These are phyloP conservation scores for Pseudogymnoascus sp. DNA, from an alignment of 2,329 filamentous ascomycete genomes.

Conservation along the genomic window DNA sequence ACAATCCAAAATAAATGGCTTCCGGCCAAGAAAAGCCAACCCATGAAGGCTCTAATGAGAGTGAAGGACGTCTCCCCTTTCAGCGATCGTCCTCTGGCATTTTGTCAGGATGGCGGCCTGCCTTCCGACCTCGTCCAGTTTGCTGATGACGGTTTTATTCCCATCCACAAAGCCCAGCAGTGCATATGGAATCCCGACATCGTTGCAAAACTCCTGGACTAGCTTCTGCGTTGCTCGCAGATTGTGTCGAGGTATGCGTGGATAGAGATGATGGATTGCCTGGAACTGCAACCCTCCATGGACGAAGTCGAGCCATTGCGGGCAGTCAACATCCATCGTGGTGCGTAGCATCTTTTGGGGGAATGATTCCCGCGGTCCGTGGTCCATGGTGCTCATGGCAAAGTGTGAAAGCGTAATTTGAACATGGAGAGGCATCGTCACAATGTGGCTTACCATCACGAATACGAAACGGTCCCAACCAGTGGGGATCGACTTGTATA, in stretches of 20 bases:
- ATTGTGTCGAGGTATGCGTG: slow-evolving; percentile 78
- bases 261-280: slow-evolving; percentile 79
- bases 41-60: slow-evolving; percentile 17
- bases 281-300: slow-evolving; percentile 88
- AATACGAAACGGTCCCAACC: slow-evolving; percentile 64
- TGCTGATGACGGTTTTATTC: slow-evolving; percentile 71
- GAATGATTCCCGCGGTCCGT: slow-evolving; percentile 79
- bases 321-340: slow-evolving; percentile 89
- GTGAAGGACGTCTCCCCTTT: slow-evolving; percentile 28
- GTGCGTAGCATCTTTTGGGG: slow-evolving; percentile 86
- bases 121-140: slow-evolving; percentile 68
- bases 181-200: slow-evolving; percentile 77
- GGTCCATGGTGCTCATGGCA: slow-evolving; percentile 83
- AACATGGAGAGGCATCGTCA: slow-evolving; percentile 74
- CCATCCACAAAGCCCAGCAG: slow-evolving; percentile 79
- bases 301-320: slow-evolving; percentile 79
- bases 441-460: slow-evolving; percentile 71
- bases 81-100: slow-evolving; percentile 49
- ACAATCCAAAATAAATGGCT: neutral
- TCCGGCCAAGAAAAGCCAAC: neutral
- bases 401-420: slow-evolving; percentile 92
- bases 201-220: slow-evolving; percentile 72
- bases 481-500: slow-evolving; percentile 66
- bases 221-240: slow-evolving; percentile 66
- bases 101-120: slow-evolving; percentile 72